These are phyloP conservation scores for Oryza punctata DNA, from an alignment of 176 grass and related monocot species.

Conservation along the genomic window DNA sequence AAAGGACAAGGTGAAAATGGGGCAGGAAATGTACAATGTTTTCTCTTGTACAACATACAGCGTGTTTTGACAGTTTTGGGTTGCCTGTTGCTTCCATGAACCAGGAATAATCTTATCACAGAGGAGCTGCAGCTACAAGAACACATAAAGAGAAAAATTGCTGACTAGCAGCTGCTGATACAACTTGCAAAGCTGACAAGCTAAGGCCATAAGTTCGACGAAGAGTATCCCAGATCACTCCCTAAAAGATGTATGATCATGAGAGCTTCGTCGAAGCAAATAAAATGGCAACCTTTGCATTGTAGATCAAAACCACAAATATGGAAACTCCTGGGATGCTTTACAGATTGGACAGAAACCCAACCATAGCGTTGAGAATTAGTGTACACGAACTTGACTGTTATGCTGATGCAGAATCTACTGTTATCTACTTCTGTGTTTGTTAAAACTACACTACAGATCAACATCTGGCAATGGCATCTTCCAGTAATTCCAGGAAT, in stretches of 20 bases:
- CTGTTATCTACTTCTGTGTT: slow-evolving; percentile 32
- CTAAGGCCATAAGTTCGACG: background rate
- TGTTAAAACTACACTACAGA: slow-evolving; percentile 49
- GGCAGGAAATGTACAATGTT: slow-evolving; percentile 8
- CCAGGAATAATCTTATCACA: background rate
- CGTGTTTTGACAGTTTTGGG: background rate
- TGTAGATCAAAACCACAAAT: slow-evolving; percentile 28
- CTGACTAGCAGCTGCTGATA: background rate
- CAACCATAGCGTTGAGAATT: background rate
- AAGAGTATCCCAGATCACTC: slow-evolving; percentile 43
- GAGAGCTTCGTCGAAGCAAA: slow-evolving; percentile 25
- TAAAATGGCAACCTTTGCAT: slow-evolving; percentile 8
- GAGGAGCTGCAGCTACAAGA: slow-evolving; percentile 1
- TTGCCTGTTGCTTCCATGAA: slow-evolving; percentile 7
- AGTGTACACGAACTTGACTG: slow-evolving; percentile 40
- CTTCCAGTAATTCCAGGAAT: slow-evolving; percentile 88
- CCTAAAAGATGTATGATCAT: slow-evolving; percentile 51
- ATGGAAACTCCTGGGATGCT: slow-evolving; percentile 8
- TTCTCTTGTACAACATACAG: slow-evolving; percentile 40
- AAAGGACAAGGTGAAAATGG: background rate
- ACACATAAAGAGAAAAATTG: background rate
- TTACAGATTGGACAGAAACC: slow-evolving; percentile 38
- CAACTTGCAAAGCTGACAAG: slow-evolving; percentile 1
- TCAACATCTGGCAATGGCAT: slow-evolving; percentile 61
- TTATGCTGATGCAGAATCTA: slow-evolving; percentile 37